A percentile compares a stretch with the other conserved stretches of the same genome.
phyloP scores from a whole-genome alignment of 805 yeast genomes.

The Kazachstania bromeliacearum region DNA sequence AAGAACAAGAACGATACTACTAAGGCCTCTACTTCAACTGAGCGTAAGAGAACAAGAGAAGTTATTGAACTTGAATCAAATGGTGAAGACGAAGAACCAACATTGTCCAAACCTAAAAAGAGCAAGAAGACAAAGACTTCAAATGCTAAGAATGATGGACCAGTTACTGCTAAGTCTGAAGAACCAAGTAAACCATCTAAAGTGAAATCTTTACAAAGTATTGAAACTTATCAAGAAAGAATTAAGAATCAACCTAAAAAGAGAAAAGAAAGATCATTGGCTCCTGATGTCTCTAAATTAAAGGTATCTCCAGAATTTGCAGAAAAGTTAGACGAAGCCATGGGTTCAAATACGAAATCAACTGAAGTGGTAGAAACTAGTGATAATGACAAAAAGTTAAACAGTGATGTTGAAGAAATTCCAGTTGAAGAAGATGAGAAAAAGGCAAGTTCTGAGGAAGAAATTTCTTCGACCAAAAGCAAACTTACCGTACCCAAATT shows the following conservation, averaged over 20 bases:
- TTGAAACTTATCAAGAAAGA: neutral
- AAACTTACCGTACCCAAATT: neutral
- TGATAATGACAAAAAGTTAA: neutral
- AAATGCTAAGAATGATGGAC: conserved; percentile 6
- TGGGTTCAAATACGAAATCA: neutral
- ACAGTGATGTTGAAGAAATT: neutral
- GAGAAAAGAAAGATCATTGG: conserved; percentile 13
- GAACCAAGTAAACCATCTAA: conserved; percentile 9
- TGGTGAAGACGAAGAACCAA: conserved; percentile 4
- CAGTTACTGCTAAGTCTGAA: conserved; percentile 7
- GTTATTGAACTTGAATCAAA: neutral
- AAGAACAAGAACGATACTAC: conserved; percentile 6
- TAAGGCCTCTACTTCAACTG: neutral
- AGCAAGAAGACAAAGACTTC: conserved; percentile 6
- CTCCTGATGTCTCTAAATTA: conserved; percentile 25
- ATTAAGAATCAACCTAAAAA: neutral
- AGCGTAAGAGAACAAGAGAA: conserved; percentile 9
- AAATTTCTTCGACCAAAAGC: no score
- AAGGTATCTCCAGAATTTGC: conserved; percentile 29
- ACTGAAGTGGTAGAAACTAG: neutral
- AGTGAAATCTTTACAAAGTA: conserved; percentile 3
- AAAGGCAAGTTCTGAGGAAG: neutral
- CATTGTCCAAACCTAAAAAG: neutral
- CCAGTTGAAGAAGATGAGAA: neutral
- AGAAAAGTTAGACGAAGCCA: conserved; percentile 17